Evolutionary conservation across 2,329 filamentous ascomycete species (phyloP).

Genomic region (Dendryphion nanum): DNA sequence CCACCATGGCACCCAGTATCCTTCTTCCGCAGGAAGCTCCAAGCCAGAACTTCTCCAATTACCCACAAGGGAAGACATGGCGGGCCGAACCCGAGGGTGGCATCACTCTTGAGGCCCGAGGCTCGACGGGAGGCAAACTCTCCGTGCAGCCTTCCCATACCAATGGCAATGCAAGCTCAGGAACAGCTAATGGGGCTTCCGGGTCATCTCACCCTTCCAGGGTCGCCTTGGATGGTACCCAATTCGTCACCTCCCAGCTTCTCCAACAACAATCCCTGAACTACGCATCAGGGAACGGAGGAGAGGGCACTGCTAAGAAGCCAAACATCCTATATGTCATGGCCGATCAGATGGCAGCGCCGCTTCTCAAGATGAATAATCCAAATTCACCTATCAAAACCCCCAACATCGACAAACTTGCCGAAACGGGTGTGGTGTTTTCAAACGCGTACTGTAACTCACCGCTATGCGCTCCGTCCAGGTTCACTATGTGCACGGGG

Average conservation of each 20-base stretch:
- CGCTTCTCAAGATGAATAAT: conserved; percentile 90
- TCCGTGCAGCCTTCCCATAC: conserved; percentile 11
- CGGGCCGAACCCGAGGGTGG: conserved; percentile 8
- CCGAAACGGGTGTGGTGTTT: conserved; percentile 80
- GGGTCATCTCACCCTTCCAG: not conserved
- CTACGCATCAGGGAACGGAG: conserved; percentile 18
- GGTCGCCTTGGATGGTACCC: conserved; percentile 14
- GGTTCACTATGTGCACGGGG: conserved; percentile 92
- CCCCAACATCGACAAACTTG: conserved; percentile 81
- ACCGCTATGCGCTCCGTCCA: conserved; percentile 85
- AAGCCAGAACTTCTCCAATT: too few species aligned
- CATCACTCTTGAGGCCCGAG: conserved; percentile 22
- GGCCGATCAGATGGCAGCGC: conserved; percentile 92
- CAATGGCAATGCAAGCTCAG: conserved; percentile 12
- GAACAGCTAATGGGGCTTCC: conserved; percentile 7
- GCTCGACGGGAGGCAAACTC: conserved; percentile 13
- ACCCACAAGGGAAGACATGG: conserved; percentile 3
- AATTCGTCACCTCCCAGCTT: conserved; percentile 28
- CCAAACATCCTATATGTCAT: conserved; percentile 92
- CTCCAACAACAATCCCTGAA: conserved; percentile 24
- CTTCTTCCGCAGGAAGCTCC: conserved; percentile 21
- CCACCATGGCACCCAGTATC: conserved; percentile 31
- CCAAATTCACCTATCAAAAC: conserved; percentile 86
- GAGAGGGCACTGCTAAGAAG: conserved; percentile 33
- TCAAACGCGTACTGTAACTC: conserved; percentile 94